Evolutionary conservation across 495 filamentous ascomycete genomes (phyloP), one percentile per base, ranked within the genome.

Genomic region (Neurospora sp.): DNA sequence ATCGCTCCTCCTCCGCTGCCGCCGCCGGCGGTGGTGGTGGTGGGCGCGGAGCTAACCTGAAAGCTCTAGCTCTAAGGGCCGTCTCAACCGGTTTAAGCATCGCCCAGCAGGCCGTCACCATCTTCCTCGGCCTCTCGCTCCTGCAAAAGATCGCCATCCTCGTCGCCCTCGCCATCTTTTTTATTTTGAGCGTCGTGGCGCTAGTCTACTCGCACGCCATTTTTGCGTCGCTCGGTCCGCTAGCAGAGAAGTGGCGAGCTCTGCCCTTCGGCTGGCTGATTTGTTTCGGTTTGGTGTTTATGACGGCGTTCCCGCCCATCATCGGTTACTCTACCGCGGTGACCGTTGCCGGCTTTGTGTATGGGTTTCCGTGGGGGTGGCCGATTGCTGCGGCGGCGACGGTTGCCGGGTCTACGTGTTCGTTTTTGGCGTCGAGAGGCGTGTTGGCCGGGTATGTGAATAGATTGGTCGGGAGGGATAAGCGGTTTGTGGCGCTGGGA

Each of bases 331-430:
- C 91, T 38, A 92, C 92, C 0, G 89, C 90, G 73, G 86, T 96
- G n/a, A 97, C 94, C 1, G 85, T 97, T 38, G 84, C 92, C 14
- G 96, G 96, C 0, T 97, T 97, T 78, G 89, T 99, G n/a, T 99
- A 93, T 82, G 96, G 94, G 0, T 90, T 98, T 74, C 94, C 94
- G 73, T 88, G 89, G 76, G 96, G 96, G 68, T 99, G 96, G 96
- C 88, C 92, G 72, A 90, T 99, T 65, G 91, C 92, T 46, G 89
- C 94, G 3, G 85, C 87, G 5, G 94, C 93, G 35, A 96, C 93
- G 16, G 83, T 97, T 8, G 80, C 42, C 94, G 96, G 10, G 1
- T 92, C 90, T 39, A 90, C 91, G 0, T 88, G 84, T 48, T 90
- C 93, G 0, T 97, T 99, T 78, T 78, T 97, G 46, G 86, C 91